Evolutionary conservation across 257 asterid species (phyloP), one percentile per base, ranked within the genome.

Genomic region (Gentiana macrophylla): DNA sequence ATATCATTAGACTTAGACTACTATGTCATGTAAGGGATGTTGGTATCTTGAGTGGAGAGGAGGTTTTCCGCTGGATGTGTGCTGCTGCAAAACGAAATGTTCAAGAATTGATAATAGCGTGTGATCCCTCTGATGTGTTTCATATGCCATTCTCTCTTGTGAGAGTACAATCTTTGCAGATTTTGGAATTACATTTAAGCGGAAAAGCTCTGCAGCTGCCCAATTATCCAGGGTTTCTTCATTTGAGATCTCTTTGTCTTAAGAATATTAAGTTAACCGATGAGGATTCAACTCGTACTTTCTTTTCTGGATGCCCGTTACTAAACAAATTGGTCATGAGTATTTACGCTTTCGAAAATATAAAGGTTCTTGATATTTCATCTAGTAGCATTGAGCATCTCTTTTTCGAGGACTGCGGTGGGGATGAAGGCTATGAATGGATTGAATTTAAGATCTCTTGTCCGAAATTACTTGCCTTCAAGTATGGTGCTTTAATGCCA

Each of bases 401-500:
- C 33, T 12, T 48, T 34, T 0, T 65, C 33, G 12, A 6, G 5
- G 34, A 34, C 41, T 8, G 10, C 44, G 15, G 0, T 6, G 24
- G 24, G 24, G n/a, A 45, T 4, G 2, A 6, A 34, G 32, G 10
- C 58, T 57, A 41, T 8, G 3, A 6, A 4, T 34, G 35, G 7
- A 32, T 53, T 44, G 35, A 13, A 2, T 4, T 65, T 33, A 58
- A 35, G 6, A 57, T 65, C n/a, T 65, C 64, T 33, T 65, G 70
- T 32, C 70, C 60, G n/a, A 51, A 57, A 9, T 63, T 65, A 50
- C 9, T 33, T 5, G 32, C n/a, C 12, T 51, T 65, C 51, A 51
- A 49, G 37, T 65, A 65, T 43, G n/a, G n/a, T 32, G 70, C 70
- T 57, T 64, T 41, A 36, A 9, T 37, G 45, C 56, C 69, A 13